Conservation (phyloP, 352 stramenopile genomes). For the Phytopythium vexans region DNA sequence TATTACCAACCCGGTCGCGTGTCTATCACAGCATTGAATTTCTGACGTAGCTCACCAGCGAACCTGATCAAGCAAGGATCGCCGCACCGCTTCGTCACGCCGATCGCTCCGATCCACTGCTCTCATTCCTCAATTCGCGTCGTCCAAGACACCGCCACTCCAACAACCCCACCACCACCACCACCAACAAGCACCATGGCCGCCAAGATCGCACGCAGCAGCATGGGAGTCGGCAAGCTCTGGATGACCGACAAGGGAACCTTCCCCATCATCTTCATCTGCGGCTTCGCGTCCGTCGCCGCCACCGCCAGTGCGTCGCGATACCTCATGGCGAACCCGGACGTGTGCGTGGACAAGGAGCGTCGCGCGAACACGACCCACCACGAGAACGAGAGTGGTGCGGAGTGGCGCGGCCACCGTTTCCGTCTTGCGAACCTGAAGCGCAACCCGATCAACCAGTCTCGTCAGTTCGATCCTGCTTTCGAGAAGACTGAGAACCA, state of each 20-base stretch:
- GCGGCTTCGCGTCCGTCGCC: too few species aligned
- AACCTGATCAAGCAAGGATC: too few species aligned
- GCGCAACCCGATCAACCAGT: conserved; percentile 65
- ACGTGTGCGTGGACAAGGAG: conserved; percentile 42
- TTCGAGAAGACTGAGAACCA: conserved; percentile 57
- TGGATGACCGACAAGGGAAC: conserved; percentile 49
- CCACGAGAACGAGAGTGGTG: conserved; percentile 25
- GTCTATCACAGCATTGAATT: too few species aligned
- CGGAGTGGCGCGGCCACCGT: conserved; percentile 34
- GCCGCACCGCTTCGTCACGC: too few species aligned
- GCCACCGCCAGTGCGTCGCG: too few species aligned
- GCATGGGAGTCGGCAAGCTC: conserved; percentile 42
- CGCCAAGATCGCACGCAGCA: conserved; percentile 23
- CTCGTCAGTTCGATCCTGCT: conserved; percentile 45
- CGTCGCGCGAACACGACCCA: conserved; percentile 31
- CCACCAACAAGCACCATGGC: conserved; percentile 14
- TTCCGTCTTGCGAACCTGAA: conserved; percentile 50
- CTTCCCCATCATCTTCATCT: too few species aligned
- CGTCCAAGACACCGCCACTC: not conserved
- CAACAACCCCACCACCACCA: conserved; percentile 7
- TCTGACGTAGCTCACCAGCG: too few species aligned
- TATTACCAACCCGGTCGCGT: too few species aligned
- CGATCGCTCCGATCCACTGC: too few species aligned
- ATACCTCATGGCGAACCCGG: too few species aligned
- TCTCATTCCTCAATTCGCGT: conserved; percentile 16